A percentile compares a stretch with the other conserved stretches of the same genome.
Conservation (phyloP, 495 filamentous ascomycete species). For the Rusavskia elegans region DNA sequence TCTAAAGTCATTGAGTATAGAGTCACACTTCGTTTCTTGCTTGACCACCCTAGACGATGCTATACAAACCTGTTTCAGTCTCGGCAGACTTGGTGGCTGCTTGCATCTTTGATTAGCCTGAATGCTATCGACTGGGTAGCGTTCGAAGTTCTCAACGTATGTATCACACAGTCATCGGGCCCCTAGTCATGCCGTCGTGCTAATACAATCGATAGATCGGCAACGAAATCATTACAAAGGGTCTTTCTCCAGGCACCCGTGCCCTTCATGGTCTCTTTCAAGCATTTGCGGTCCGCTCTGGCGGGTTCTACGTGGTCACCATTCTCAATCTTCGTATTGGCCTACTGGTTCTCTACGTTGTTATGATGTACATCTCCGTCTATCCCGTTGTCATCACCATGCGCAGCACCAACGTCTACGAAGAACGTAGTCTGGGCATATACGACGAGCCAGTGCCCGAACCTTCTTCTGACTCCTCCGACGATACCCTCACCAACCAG, state of each 20-base stretch:
- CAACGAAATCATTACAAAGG: conserved; percentile 40
- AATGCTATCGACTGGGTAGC: conserved; percentile 71
- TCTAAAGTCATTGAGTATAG: conserved; percentile 31
- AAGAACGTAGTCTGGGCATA: conserved; percentile 56
- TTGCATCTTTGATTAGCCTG: conserved; percentile 52
- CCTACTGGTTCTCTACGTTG: conserved; percentile 66
- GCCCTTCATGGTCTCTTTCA: conserved; percentile 74
- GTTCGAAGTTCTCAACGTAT: conserved; percentile 57
- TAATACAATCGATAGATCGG: conserved; percentile 26
- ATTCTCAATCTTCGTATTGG: conserved; percentile 56
- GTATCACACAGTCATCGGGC: background rate
- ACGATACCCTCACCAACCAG: background rate
- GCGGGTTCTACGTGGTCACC: conserved; percentile 69
- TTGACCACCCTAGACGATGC: conserved; percentile 49
- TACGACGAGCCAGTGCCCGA: conserved; percentile 27
- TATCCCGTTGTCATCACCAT: conserved; percentile 47
- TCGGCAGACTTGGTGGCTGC: conserved; percentile 65
- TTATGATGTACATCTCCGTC: conserved; percentile 77
- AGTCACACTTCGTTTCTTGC: conserved; percentile 62
- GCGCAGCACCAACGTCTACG: conserved; percentile 58
- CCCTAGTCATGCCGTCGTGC: background rate
- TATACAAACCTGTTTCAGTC: conserved; percentile 76
- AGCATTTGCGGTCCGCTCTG: conserved; percentile 63
- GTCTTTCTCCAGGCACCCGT: conserved; percentile 38
- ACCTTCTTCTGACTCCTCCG: conserved; percentile 4